A percentile compares a stretch with the other conserved stretches of the same genome.
These are phyloP conservation scores for Saitoella complicata DNA, from an alignment of 805 yeast genomes.

Conservation along the genomic window DNA sequence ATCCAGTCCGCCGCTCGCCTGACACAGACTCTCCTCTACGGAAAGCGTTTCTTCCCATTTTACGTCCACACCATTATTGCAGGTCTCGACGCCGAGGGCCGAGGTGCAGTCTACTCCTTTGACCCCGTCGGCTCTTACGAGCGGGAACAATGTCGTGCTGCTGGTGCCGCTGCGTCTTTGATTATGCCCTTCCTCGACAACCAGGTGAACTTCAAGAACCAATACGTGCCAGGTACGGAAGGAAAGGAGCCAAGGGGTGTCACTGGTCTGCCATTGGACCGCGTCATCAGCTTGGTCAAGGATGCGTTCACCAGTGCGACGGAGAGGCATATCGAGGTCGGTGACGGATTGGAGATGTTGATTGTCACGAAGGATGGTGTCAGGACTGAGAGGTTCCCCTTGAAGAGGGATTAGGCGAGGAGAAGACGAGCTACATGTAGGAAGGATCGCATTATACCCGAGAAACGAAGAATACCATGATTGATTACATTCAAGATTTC, in stretches of 20 bases:
- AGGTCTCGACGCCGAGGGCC: slow-evolving; percentile 80
- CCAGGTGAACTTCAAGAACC: slow-evolving; percentile 93
- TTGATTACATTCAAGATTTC: too few relatives aligned
- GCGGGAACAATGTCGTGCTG: slow-evolving; percentile 93
- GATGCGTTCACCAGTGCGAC: slow-evolving; percentile 95
- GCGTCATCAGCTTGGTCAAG: slow-evolving; percentile 71
- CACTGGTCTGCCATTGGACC: slow-evolving; percentile 52
- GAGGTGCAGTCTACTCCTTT: slow-evolving; percentile 87
- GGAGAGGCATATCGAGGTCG: slow-evolving; percentile 96
- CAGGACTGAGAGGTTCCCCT: slow-evolving; percentile 61
- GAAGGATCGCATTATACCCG: too few relatives aligned
- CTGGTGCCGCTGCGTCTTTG: slow-evolving; percentile 91
- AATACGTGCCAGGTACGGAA: slow-evolving; percentile 60
- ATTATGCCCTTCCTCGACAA: slow-evolving; percentile 96
- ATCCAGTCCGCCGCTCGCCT: slow-evolving; percentile 72
- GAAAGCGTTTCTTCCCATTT: slow-evolving; percentile 91
- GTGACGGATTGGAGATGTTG: slow-evolving; percentile 84
- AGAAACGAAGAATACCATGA: too few relatives aligned
- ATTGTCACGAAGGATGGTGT: slow-evolving; percentile 91
- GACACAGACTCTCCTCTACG: slow-evolving; percentile 76
- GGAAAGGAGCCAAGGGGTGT: slow-evolving; percentile 48
- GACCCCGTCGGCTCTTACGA: slow-evolving; percentile 98
- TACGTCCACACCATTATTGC: slow-evolving; percentile 91
- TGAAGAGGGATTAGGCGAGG: slow-evolving; percentile 58
- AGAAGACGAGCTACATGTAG: too few relatives aligned